phyloP scores from a whole-genome alignment of 345 rosid species.

The Hirschfeldia incana region DNA sequence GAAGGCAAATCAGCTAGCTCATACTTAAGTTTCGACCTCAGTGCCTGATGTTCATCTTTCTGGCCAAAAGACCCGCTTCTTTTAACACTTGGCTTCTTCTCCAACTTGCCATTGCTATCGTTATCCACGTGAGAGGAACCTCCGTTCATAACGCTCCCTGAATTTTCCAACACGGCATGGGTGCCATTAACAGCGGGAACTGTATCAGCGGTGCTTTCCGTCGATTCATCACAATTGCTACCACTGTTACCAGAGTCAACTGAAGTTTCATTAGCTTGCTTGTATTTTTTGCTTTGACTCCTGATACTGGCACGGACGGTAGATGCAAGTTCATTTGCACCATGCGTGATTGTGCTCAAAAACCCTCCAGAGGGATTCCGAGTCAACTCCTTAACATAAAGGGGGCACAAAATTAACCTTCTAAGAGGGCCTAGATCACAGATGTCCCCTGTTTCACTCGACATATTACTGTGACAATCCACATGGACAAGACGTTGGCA shows the following conservation, averaged over 20 bases:
- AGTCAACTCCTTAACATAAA: conserved; percentile 73
- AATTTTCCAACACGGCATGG: conserved; percentile 48
- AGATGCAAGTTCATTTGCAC: conserved; percentile 94
- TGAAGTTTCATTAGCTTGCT: conserved; percentile 62
- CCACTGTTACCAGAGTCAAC: conserved; percentile 58
- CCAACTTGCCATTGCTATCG: conserved; percentile 52
- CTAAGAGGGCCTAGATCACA: conserved; percentile 88
- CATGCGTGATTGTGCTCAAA: conserved; percentile 90
- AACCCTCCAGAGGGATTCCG: conserved; percentile 63
- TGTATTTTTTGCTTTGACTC: conserved; percentile 81
- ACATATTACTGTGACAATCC: conserved; percentile 82
- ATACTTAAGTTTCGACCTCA: conserved; percentile 71
- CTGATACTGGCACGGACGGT: conserved; percentile 92
- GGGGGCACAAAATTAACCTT: conserved; percentile 84
- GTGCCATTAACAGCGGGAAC: conserved; percentile 48
- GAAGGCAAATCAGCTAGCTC: conserved; percentile 75
- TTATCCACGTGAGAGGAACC: conserved; percentile 43
- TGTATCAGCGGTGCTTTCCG: conserved; percentile 61
- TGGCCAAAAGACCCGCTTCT: conserved; percentile 67
- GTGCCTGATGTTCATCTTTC: conserved; percentile 71
- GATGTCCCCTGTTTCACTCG: conserved; percentile 72
- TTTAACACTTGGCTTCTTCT: conserved; percentile 53
- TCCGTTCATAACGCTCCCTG: conserved; percentile 44
- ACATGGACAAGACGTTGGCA: conserved; percentile 96
- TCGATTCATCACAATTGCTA: conserved; percentile 52